Evolutionary conservation across 2,329 filamentous ascomycete species (phyloP), one percentile per base, ranked within the genome.

Genomic region (Geosmithia flava): DNA sequence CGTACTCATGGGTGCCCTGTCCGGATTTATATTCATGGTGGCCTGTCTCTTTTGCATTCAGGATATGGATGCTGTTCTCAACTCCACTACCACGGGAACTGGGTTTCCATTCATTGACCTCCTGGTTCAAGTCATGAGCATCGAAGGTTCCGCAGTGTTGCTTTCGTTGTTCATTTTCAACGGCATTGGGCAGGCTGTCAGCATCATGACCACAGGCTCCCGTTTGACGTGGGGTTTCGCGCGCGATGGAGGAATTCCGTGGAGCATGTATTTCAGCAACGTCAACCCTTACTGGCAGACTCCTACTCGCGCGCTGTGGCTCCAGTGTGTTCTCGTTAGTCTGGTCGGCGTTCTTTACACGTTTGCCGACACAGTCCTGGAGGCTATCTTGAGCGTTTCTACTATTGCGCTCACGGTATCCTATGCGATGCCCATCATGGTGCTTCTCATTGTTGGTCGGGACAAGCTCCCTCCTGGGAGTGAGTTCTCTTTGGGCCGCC

Each of bases 161-260:
- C 54, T 74, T 19, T 59, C 65, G 0, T 55, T 74, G 0, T 73
- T 74, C 54, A 69, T 71, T 37, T 68, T 73, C 59, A 73, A 72
- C 48, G 70, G 69, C 27, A 49, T 74, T 0, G 68, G 69, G 2
- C 69, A 73, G 52, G 68, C 65, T 11, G 59, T 70, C 48, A 68
- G 64, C 48, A 58, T 69, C 46, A 52, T 69, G 29, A 73, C 67
- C 11, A 69, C 67, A 15, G 60, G 63, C 6, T 70, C 68, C 4
- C 65, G 68, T 3, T 54, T 71, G 1, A 66, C 66, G 3, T 71
- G 68, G 68, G 65, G 67, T 1, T 69, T 71, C 33, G 65, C 68
- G 7, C 63, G 68, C 29, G 68, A 70, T 49, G 67, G 67, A 27
- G 68, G 68, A 15, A 44, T 52, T n/a, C 46, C 48, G 4, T 70